Base-by-base conservation (phyloP, 225 moss, liverwort and hornwort genomes). In the Bryoerythrophyllum caledonicum region DNA sequence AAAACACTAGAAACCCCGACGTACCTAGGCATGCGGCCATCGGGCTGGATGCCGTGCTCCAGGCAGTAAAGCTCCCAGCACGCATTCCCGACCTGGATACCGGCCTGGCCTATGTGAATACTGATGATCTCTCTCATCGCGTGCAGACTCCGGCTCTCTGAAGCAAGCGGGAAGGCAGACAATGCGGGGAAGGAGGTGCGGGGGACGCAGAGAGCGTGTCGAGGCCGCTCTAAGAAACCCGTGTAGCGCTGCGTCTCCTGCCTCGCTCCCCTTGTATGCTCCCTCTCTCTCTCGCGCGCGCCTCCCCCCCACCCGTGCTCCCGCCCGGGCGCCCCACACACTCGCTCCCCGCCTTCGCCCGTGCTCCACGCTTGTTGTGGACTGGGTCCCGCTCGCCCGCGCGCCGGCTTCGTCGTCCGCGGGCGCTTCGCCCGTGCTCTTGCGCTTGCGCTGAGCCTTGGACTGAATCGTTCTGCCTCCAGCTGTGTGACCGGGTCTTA, bases 51-150 rank as follows among this genome's bases (percentile, higher is more conserved):
- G 82, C 84, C 87, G 60, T 87, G 87, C 84, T 87, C 87, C 78
- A 86, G 58, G 76, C 86, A 86, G 78, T 86, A 86, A 0, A 86
- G 86, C 86, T 86, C 86, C 86, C 87, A 87, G 84, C 87, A 87
- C 51, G 87, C 87, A 72, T 87, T 87, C 1, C 87, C 84, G 74
- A 84, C 87, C 84, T 87, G 84, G 79, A 87, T 87, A 43, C 87
- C 87, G 74, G 87, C 87, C 87, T 87, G 87, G 67, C 87, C 87
- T 53, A 87, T 87, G 54, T 87, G 87, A 62, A 87, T 87, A 48
- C 87, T 87, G 82, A 87, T 87, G 79, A 87, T 87, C 79, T 87
- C 87, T 84, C 87, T 87, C 87, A 87, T 87, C 79, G 74, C 84
- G 70, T 7, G 9, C 66, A n/a, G n/a, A n/a, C n/a, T n/a, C n/a